Base-by-base conservation (phyloP, 2,329 filamentous ascomycete species). In the Clonostachys solani region DNA sequence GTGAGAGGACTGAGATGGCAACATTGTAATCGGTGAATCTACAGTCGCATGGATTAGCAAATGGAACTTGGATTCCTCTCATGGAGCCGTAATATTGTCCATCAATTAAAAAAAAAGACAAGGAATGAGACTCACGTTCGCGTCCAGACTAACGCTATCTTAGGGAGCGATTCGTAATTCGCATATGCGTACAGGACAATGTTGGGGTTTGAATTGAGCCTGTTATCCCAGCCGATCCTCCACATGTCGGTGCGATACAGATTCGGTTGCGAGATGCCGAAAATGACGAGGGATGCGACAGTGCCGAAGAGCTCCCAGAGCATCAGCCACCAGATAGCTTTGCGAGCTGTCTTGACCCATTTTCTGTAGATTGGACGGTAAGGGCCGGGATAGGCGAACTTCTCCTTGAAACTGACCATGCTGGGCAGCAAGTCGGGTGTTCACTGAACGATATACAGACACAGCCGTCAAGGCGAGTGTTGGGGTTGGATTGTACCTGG, bases 11-110 rank as follows among this genome's bases (percentile, higher is more conserved):
- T 36, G 86, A 86, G 55, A 91, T 85, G 60, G 85, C 84, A 55
- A 91, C 81, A 59, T 92, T 90, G 69, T 80, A 89, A 55, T 85
- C 74, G 43, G 87, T 90, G 52, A 89, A 72, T 47, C 87, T 92
- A 43, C 36, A 34, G 57, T 53, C 47, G 12, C 44, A 48, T 7
- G 42, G 2, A 23, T 46, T 34, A 42, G 38, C n/a, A 12, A 42
- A 12, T 12, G 4, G 16, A n/a, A n/a, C 12, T 12, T 18, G 15
- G 36, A 12, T n/a, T 15, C 12, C 36, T 38, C 12, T n/a, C 12
- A n/a, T 38, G 15, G 23, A 29, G 23, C 10, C 9, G 23, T 29
- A 29, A 29, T 29, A 29, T 29, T 29, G 23, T 29, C 8, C 2
- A 9, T 29, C 7, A 9, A 29, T 23, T 23, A 23, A 44, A 33